phyloP scores from a whole-genome alignment of 495 filamentous ascomycete genomes.

The Penicillium argentinense region DNA sequence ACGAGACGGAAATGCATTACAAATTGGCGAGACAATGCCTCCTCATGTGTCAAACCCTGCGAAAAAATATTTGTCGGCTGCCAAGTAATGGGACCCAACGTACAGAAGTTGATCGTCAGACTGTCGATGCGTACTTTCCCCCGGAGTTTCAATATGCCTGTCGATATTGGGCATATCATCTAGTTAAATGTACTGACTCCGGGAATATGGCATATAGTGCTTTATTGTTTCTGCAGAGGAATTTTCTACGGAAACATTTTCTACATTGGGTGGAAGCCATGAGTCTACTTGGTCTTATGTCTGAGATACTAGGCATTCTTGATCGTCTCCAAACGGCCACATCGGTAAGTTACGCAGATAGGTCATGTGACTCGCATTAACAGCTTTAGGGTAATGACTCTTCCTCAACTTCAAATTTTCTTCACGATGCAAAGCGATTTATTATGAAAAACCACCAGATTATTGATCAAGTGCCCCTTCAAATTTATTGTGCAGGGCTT shows the following conservation, averaged over 20 bases:
- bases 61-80: slow-evolving; percentile 38
- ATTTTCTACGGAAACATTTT: background rate
- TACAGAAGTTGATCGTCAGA: slow-evolving; percentile 20
- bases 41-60: slow-evolving; percentile 25
- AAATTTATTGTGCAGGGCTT: slow-evolving; percentile 21
- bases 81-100: background rate
- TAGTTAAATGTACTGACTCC: no score
- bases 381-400: background rate
- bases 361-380: background rate
- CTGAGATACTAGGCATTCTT: slow-evolving; percentile 19
- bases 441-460: slow-evolving; percentile 28
- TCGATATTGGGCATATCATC: no score
- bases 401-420: background rate
- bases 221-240: slow-evolving; percentile 11
- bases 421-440: slow-evolving; percentile 37
- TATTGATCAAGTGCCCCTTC: slow-evolving; percentile 21
- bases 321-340: background rate
- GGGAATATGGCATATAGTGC: background rate
- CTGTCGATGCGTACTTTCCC: slow-evolving; percentile 25
- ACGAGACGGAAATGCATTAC: slow-evolving; percentile 8
- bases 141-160: slow-evolving; percentile 35
- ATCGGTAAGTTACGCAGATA: background rate
- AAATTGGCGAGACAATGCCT: slow-evolving; percentile 23
- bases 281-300: slow-evolving; percentile 25
- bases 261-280: slow-evolving; percentile 17